Conservation (phyloP, 208 protist genomes). For the Leishmania amazonensis region DNA sequence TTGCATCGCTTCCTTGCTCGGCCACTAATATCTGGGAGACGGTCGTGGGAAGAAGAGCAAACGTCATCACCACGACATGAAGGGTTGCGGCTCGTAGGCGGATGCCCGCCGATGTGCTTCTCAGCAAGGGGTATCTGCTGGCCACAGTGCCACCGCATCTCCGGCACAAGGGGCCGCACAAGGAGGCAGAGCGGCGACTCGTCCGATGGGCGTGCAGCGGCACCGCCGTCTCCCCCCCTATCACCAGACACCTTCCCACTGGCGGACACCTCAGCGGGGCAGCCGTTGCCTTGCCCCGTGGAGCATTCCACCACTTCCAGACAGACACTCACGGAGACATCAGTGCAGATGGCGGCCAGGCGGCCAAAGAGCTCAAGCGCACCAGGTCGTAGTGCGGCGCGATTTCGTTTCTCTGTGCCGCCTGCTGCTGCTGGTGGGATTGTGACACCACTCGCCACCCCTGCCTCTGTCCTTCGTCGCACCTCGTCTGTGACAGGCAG, state of each 20-base stretch:
- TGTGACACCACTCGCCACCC: background rate
- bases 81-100: background rate
- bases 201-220: background rate
- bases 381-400: background rate
- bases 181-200: background rate
- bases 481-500: background rate
- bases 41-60: background rate
- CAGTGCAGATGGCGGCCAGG: constrained; percentile 20
- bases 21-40: background rate
- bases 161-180: constrained; percentile 8
- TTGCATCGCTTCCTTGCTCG: background rate
- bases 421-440: background rate
- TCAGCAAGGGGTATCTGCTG: constrained; percentile 1
- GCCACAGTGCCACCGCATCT: constrained; percentile 19
- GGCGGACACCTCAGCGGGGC: background rate
- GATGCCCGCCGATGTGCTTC: background rate
- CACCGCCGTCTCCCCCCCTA: background rate
- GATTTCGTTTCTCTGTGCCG: background rate
- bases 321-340: constrained; percentile 19
- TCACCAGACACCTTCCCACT: background rate
- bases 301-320: constrained; percentile 1
- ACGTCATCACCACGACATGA: background rate
- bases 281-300: background rate
- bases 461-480: background rate
- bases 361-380: constrained; percentile 7